phyloP scores from a whole-genome alignment of 1,284 basidiomycete genomes.

The Malassezia cuniculi region DNA sequence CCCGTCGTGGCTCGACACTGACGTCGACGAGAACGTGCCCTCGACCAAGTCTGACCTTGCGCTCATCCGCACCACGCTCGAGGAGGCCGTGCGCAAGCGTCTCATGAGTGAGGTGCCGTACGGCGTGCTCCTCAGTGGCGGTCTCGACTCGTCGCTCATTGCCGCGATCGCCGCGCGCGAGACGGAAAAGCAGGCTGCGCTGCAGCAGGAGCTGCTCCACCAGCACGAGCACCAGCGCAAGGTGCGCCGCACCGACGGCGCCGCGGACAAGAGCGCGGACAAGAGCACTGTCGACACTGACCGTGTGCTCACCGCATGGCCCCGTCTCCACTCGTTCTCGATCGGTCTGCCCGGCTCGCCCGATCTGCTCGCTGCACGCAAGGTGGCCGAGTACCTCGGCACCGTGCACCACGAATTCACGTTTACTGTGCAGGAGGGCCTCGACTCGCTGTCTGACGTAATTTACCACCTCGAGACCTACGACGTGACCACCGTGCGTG shows the following conservation, averaged over 20 bases:
- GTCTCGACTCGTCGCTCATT: conserved; percentile 89
- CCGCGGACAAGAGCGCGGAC: conserved; percentile 13
- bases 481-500: conserved; percentile 96
- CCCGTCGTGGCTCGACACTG: conserved; percentile 45
- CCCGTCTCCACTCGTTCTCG: conserved; percentile 93
- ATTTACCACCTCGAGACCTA: conserved; percentile 98
- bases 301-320: conserved; percentile 61
- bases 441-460: conserved; percentile 94
- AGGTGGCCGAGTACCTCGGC: conserved; percentile 83
- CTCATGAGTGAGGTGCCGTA: conserved; percentile 99
- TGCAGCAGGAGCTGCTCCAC: conserved; percentile 46
- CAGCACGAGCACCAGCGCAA: conserved; percentile 45
- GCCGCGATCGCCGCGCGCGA: conserved; percentile 92
- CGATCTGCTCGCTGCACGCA: conserved; percentile 82
- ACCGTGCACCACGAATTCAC: conserved; percentile 96
- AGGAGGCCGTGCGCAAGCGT: conserved; percentile 83
- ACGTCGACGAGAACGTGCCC: conserved; percentile 52
- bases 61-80: conserved; percentile 56
- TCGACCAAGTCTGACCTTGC: conserved; percentile 63
- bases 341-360: conserved; percentile 91
- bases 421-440: conserved; percentile 94
- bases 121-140: conserved; percentile 87
- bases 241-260: conserved; percentile 13
- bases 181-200: conserved; percentile 63
- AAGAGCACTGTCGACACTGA: conserved; percentile 37